phyloP scores from a whole-genome alignment of 1,284 basidiomycete genomes.

The Ustilago loliicola region DNA sequence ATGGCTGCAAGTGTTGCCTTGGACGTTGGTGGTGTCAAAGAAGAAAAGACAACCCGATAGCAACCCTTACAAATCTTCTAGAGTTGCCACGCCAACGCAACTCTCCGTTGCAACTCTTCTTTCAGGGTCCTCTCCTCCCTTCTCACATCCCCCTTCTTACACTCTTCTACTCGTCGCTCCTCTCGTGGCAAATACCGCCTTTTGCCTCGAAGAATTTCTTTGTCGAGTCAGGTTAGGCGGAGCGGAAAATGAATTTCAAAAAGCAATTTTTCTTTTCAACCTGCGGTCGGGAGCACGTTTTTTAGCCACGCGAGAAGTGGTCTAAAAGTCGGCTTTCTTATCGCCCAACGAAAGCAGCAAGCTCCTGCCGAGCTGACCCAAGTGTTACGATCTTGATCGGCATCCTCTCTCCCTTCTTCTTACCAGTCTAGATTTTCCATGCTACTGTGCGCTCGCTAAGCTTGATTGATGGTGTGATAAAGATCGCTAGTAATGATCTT shows the following conservation, averaged over 20 bases:
- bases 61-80: background rate
- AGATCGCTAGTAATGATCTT: no score
- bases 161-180: background rate
- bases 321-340: background rate
- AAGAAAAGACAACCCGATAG: background rate
- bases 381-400: slow-evolving; percentile 3
- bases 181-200: slow-evolving; percentile 1
- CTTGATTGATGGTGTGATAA: no score
- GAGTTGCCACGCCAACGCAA: background rate
- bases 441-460: no score
- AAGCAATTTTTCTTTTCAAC: background rate
- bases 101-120: slow-evolving; percentile 1
- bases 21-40: background rate
- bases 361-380: background rate
- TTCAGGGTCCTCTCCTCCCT: background rate
- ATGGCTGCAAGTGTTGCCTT: no score
- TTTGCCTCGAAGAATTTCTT: background rate
- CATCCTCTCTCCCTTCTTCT: no score
- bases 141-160: background rate
- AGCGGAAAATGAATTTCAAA: slow-evolving; percentile 13
- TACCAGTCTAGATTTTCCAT: no score
- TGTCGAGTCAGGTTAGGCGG: slow-evolving; percentile 22
- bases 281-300: slow-evolving; percentile 5
- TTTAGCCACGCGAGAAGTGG: slow-evolving; percentile 3
- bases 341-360: background rate